Conservation (phyloP, 257 asterid species). For the Paraleonurus japonicus region DNA sequence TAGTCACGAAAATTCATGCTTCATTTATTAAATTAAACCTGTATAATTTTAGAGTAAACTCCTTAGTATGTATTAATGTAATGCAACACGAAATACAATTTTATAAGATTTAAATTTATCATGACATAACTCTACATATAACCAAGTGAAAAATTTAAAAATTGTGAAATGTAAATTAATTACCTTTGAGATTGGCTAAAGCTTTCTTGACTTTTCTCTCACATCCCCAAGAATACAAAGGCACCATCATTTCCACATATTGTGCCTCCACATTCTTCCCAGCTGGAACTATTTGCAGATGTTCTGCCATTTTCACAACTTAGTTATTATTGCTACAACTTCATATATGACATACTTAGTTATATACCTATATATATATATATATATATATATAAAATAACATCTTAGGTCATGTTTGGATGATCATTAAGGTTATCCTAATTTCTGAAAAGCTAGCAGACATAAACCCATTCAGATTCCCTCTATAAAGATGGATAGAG, state of each 20-base stretch:
- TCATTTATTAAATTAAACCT: background rate
- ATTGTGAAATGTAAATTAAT: background rate
- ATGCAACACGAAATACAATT: background rate
- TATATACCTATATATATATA: background rate
- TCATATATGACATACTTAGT: background rate
- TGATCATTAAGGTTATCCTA: conserved; percentile 10
- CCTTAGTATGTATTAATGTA: no score
- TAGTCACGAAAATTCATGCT: background rate
- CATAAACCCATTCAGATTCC: conserved; percentile 36
- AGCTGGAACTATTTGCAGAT: conserved; percentile 57
- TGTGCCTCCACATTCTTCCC: conserved; percentile 76
- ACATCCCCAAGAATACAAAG: conserved; percentile 85
- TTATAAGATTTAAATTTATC: background rate
- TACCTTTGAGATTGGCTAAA: conserved; percentile 81
- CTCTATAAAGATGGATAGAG: conserved; percentile 25
- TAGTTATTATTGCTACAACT: background rate
- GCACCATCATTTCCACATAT: conserved; percentile 90
- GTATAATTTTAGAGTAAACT: background rate
- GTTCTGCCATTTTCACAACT: conserved; percentile 37
- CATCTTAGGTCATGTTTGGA: conserved; percentile 16
- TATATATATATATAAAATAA: background rate
- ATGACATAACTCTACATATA: background rate
- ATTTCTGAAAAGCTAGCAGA: conserved; percentile 26
- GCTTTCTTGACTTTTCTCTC: conserved; percentile 75
- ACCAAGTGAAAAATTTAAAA: background rate